phyloP scores from a whole-genome alignment of 2,329 filamentous ascomycete genomes.

The Colletotrichum sp. region DNA sequence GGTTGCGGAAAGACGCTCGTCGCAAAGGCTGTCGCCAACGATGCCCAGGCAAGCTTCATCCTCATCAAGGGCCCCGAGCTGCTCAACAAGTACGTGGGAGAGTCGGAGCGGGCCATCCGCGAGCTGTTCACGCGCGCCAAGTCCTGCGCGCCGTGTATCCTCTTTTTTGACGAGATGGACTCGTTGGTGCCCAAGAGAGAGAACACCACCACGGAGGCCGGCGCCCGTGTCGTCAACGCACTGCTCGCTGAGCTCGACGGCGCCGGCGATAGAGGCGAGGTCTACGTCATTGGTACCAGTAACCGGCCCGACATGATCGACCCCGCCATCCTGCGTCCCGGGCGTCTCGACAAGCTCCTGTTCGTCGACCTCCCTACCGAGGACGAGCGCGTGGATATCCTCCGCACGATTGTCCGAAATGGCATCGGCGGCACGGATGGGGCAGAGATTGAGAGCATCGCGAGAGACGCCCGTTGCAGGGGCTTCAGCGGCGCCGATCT shows the following conservation, averaged over 20 bases:
- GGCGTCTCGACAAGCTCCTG: constrained; percentile 84
- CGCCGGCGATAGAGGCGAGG: constrained; percentile 77
- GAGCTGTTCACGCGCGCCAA: constrained; percentile 91
- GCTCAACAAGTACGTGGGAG: constrained; percentile 96
- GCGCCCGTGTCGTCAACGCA: constrained; percentile 90
- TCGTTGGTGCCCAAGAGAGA: constrained; percentile 87
- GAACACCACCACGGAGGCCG: constrained; percentile 79
- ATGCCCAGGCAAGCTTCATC: constrained; percentile 97
- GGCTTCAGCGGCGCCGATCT: constrained; percentile 78
- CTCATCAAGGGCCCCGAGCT: constrained; percentile 96
- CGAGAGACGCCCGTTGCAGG: constrained; percentile 68
- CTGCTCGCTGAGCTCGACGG: constrained; percentile 94
- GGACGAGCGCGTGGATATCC: constrained; percentile 83
- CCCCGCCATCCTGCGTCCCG: constrained; percentile 90
- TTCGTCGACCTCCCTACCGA: constrained; percentile 86
- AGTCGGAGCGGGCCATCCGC: constrained; percentile 90
- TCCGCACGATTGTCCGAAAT: constrained; percentile 68
- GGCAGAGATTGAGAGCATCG: constrained; percentile 65
- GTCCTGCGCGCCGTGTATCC: constrained; percentile 86
- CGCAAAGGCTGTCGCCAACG: constrained; percentile 94
- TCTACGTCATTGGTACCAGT: constrained; percentile 94
- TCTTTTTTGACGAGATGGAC: constrained; percentile 92
- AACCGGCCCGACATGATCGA: constrained; percentile 98
- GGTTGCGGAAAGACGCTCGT: constrained; percentile 97
- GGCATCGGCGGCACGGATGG: constrained; percentile 42